phyloP scores from a whole-genome alignment of 2,329 filamentous ascomycete genomes.

The Sclerotinia minor region DNA sequence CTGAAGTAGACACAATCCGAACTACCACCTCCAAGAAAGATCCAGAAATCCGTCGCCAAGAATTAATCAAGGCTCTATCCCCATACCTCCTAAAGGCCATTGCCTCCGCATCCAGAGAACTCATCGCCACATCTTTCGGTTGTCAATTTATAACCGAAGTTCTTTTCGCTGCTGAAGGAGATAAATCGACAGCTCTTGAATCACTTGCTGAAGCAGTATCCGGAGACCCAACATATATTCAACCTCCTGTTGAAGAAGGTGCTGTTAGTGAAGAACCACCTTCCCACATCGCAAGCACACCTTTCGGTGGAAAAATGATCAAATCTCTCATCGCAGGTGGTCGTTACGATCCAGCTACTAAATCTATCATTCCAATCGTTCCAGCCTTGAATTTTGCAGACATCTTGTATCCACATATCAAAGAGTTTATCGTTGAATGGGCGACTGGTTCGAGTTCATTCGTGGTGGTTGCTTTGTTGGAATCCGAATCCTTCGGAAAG shows the following conservation, averaged over 20 bases:
- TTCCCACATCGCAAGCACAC: conserved; percentile 59
- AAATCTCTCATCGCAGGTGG: conserved; percentile 91
- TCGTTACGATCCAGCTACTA: conserved; percentile 73
- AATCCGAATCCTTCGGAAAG: conserved; percentile 69
- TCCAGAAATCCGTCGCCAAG: conserved; percentile 68
- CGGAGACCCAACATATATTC: conserved; percentile 50
- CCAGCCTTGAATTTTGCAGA: conserved; percentile 79
- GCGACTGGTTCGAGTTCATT: conserved; percentile 84
- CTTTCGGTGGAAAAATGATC: conserved; percentile 76
- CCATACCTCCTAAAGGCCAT: conserved; percentile 75
- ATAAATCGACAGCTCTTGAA: conserved; percentile 72
- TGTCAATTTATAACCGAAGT: conserved; percentile 84
- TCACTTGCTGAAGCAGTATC: conserved; percentile 66
- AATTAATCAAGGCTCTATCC: conserved; percentile 73
- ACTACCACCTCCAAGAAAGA: conserved; percentile 92
- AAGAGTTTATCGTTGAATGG: conserved; percentile 75
- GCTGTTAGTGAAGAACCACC: conserved; percentile 28
- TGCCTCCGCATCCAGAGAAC: conserved; percentile 62
- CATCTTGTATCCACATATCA: conserved; percentile 78
- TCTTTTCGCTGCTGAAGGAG: conserved; percentile 71
- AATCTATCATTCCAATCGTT: conserved; percentile 68
- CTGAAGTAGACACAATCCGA: conserved; percentile 76
- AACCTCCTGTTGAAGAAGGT: conserved; percentile 44
- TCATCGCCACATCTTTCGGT: conserved; percentile 76
- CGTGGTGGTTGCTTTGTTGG: conserved; percentile 77